These are phyloP conservation scores for Sporothrix mexicana DNA, from an alignment of 2,329 filamentous ascomycete genomes.

Conservation along the genomic window DNA sequence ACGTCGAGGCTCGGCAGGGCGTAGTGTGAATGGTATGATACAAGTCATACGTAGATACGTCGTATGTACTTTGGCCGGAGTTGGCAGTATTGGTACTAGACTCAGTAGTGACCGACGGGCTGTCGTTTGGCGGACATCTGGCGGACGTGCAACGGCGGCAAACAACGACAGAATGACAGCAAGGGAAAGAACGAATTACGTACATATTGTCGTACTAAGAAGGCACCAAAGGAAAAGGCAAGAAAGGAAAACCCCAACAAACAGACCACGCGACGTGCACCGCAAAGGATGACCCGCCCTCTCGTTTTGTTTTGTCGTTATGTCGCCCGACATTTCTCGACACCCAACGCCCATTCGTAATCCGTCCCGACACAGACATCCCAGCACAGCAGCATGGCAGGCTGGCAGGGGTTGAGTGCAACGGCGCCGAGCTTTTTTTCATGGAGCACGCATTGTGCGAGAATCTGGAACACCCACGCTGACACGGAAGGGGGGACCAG, in stretches of 20 bases:
- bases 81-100: not conserved
- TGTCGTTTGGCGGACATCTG: not conserved
- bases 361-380: not conserved
- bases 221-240: not conserved
- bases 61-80: not conserved
- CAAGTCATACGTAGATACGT: not conserved
- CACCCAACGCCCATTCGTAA: constrained; percentile 10
- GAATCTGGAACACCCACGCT: constrained; percentile 21
- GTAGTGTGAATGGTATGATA: not conserved
- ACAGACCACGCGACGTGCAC: not conserved
- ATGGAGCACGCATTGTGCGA: constrained; percentile 16
- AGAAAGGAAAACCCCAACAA: not conserved
- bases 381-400: not conserved
- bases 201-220: constrained; percentile 16
- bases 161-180: not conserved
- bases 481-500: constrained; percentile 13
- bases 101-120: not conserved
- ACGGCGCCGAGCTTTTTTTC: constrained; percentile 1
- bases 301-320: not conserved
- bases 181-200: constrained; percentile 8
- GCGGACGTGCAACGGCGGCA: constrained; percentile 7
- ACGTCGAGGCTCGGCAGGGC: constrained; percentile 22
- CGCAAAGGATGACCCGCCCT: not conserved
- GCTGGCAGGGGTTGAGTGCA: not conserved
- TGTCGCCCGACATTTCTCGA: not conserved